Base-by-base conservation (phyloP, 2,329 filamentous ascomycete species). In the Allantophomopsis lycopodina region DNA sequence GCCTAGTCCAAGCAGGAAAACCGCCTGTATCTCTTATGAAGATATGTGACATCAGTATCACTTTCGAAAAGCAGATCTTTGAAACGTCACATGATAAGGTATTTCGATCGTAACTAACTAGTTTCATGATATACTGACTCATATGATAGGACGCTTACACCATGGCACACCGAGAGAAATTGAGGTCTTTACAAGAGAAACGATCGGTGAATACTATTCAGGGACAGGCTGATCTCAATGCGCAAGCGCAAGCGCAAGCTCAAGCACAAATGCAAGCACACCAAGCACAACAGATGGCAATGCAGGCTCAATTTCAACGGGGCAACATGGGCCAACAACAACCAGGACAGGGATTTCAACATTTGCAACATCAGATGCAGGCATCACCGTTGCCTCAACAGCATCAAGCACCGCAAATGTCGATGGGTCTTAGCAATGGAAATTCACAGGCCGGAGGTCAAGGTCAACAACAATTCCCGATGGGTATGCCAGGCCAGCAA, bases 281-380 rank as follows among this genome's bases (percentile, higher is more conserved):
- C 37, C 63, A 68, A 43, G 59, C 40, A 61, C 74, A 56, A 64
- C 63, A 76, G 60, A 65, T 73, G 61, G 51, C 51, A 5, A 65
- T 73, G 60, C 67, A 68, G 43, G 62, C 60, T 11, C 64, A 70
- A 45, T 67, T 74, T 60, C 62, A 63, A 32, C 64, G 71, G 30
- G 63, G 63, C 11, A 48, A 50, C 40, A 65, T 70, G 56, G 62
- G 61, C 1, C 53, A 52, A 39, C 69, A 69, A 48, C 62, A 60
- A 6, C 56, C 60, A 2, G 73, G 70, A 43, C 71, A 66, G 48
- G 65, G 63, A 1, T 76, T 78, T 42, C 72, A 72, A 44, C 66
- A 70, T 36, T 61, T 76, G 30, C 72, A 74, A 42, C 71, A 73
- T 40, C 69, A 65, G 40, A 73, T 75, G 69, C 73, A 76, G 48